Conservation (phyloP, 2,329 filamentous ascomycete genomes). For the Alternaria arborescens region DNA sequence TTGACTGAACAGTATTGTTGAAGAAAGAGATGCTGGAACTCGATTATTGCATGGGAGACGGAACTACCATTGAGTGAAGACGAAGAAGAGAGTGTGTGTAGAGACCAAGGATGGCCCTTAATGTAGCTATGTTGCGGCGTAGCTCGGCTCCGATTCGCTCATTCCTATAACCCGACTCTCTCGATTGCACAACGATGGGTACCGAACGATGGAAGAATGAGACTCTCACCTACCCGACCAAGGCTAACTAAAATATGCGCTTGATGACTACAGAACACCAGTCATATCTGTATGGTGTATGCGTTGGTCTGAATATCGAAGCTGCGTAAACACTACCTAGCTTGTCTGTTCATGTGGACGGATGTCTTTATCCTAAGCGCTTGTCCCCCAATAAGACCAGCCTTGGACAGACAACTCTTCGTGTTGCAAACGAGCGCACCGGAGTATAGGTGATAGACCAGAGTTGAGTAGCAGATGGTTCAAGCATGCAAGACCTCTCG, state of each 20-base stretch:
- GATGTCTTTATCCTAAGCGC: background rate
- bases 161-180: background rate
- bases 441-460: too few species aligned
- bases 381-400: background rate
- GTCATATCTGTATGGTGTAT: background rate
- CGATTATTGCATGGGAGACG: background rate
- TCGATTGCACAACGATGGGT: background rate
- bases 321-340: background rate
- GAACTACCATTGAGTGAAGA: background rate
- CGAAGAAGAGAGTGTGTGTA: background rate
- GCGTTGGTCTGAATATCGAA: background rate
- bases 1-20: background rate
- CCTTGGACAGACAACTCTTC: background rate
- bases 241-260: background rate
- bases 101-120: slow-evolving; percentile 56
- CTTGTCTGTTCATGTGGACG: background rate
- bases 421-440: background rate
- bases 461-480: background rate
- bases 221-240: too few species aligned
- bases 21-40: background rate
- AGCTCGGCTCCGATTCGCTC: slow-evolving; percentile 23
- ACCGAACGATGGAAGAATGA: background rate
- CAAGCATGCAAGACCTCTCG: background rate
- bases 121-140: slow-evolving; percentile 14
- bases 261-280: background rate